phyloP scores from a whole-genome alignment of 305 asterid species.

The Fraxinus ornus region DNA sequence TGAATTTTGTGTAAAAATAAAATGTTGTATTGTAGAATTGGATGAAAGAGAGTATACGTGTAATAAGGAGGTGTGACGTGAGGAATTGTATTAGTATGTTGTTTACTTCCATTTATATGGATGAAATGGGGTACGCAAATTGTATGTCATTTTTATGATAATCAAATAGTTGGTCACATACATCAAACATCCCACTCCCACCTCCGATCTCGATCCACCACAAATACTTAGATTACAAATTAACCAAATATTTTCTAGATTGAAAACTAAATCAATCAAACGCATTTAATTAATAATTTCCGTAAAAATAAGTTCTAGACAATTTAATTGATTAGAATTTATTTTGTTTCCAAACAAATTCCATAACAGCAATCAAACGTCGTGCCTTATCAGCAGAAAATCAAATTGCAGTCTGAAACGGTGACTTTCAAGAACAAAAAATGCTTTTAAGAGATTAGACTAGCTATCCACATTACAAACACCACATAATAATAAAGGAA shows the following conservation, averaged over 20 bases:
- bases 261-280: too few species aligned
- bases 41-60: neutral
- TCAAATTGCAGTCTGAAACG: neutral
- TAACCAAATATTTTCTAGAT: too few species aligned
- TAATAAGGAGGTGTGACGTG: neutral
- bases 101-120: neutral
- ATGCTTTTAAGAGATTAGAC: neutral
- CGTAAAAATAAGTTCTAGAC: too few species aligned
- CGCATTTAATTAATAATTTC: too few species aligned
- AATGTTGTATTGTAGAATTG: neutral
- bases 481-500: neutral
- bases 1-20: constrained; percentile 1
- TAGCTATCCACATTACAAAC: neutral
- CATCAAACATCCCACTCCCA: too few species aligned
- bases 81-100: neutral
- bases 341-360: too few species aligned
- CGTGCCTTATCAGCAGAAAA: neutral
- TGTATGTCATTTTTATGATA: neutral
- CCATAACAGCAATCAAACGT: too few species aligned
- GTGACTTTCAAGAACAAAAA: neutral
- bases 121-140: neutral
- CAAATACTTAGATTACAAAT: too few species aligned
- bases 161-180: too few species aligned
- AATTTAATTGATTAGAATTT: too few species aligned
- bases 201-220: too few species aligned